Base-by-base conservation (phyloP, 768 basidiomycete genomes). In the Pisolithus tinctorius region DNA sequence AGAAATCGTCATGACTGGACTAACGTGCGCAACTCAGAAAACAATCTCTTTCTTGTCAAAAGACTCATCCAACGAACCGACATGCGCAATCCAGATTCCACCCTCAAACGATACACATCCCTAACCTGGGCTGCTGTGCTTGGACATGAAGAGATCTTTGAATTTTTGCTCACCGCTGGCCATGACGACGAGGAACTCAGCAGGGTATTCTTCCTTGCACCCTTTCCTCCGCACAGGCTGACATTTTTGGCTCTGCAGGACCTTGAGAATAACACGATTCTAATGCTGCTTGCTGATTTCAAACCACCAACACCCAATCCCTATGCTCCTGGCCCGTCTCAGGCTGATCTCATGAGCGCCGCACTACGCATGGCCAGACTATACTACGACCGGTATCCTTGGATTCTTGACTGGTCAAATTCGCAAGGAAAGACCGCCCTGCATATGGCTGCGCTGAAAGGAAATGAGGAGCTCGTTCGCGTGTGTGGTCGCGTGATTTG, bases 161-260 rank as follows among this genome's bases (percentile, higher is more conserved):
- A 96, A 62, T 96, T 86, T 69, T 74, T 97, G 49, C 73, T 95
- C 48, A 80, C 75, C 55, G 82, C 79, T 20, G 92, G 92, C 30
- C 94, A 96, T 65, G 94, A 97, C 65, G 93, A 97, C 63, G 84
- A 88, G 51, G 94, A 97, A 67, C 73, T 93, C 54, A 93, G 87
- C 70, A 82, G 82, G 77, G 94, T 93, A 63, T 84, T 74, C 42
- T 53, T 36, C 43, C 37, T 50, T 31, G 10, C 52, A 37, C 46
- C 31, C 20, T 47, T 36, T 23, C 48, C 48, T 42, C 43, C 52
- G 34, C 48, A 47, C 50, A 39, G 57, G 55, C 60, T 63, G 54
- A 63, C 48, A 4, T 16, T 50, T 51, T 46, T 41, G 44, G 42
- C 49, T 38, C 45, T 50, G 27, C 47, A 96, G 94, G 94, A 97